A percentile compares a stretch with the other conserved stretches of the same genome.
These are phyloP conservation scores for Tylopilus sp. DNA, from an alignment of 1,284 basidiomycete genomes.

Conservation along the genomic window DNA sequence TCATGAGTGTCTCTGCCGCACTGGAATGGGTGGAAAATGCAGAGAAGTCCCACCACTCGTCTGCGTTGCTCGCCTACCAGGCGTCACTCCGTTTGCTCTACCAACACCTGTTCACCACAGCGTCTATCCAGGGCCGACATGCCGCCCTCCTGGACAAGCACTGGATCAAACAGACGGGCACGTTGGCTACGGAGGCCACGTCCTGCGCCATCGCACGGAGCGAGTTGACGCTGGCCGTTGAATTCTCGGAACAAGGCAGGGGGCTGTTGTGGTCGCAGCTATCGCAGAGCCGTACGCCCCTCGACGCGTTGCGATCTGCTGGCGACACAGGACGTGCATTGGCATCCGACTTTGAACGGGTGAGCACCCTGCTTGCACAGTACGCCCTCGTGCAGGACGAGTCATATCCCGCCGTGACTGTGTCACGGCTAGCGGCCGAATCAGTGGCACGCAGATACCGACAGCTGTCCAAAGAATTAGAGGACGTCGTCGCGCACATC, in stretches of 20 bases:
- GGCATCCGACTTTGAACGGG: slow-evolving; percentile 26
- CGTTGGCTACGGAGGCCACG: slow-evolving; percentile 25
- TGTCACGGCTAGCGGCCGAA: slow-evolving; percentile 13
- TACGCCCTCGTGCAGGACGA: not conserved
- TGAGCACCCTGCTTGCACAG: slow-evolving; percentile 19
- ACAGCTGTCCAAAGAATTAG: slow-evolving; percentile 17
- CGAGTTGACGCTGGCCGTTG: slow-evolving; percentile 21
- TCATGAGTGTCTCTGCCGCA: slow-evolving; percentile 3
- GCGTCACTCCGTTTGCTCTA: slow-evolving; percentile 17
- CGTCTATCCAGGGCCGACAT: slow-evolving; percentile 21
- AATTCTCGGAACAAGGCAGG: slow-evolving; percentile 30
- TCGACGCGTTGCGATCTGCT: slow-evolving; percentile 18
- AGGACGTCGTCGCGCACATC: slow-evolving; percentile 23
- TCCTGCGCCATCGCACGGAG: slow-evolving; percentile 25
- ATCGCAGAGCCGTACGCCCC: slow-evolving; percentile 24
- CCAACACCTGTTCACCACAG: slow-evolving; percentile 17
- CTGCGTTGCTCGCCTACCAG: slow-evolving; percentile 24
- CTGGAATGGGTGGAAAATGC: slow-evolving; percentile 19
- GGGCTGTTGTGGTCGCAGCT: slow-evolving; percentile 30
- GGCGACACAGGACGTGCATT: slow-evolving; percentile 15
- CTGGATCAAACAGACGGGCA: not conserved
- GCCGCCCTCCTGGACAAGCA: slow-evolving; percentile 3
- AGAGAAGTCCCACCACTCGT: slow-evolving; percentile 14
- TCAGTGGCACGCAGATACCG: slow-evolving; percentile 17
- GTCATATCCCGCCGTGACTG: not conserved